A percentile compares a stretch with the other conserved stretches of the same genome.
phyloP scores from a whole-genome alignment of 2,329 filamentous ascomycete species.

The Plectosphaerella sp. region DNA sequence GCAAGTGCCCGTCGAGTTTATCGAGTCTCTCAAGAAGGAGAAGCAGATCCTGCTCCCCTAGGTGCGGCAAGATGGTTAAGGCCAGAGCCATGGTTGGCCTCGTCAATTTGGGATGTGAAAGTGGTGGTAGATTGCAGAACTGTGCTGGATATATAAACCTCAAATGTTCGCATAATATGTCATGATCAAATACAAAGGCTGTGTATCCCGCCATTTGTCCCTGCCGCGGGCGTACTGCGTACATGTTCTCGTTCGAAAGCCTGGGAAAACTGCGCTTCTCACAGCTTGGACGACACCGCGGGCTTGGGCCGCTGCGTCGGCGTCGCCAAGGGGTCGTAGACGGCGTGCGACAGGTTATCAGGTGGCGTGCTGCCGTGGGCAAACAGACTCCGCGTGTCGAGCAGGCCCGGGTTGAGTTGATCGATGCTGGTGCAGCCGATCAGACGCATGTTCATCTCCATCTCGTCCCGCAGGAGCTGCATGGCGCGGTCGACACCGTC shows the following conservation, averaged over 20 bases:
- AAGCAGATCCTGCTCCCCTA: constrained; percentile 50
- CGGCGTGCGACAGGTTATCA: constrained; percentile 42
- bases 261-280: constrained; percentile 7
- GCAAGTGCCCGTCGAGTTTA: constrained; percentile 53
- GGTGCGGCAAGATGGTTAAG: background rate
- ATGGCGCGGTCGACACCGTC: constrained; percentile 88
- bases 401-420: constrained; percentile 73
- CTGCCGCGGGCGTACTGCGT: background rate
- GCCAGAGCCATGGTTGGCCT: too few relatives aligned
- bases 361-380: constrained; percentile 45
- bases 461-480: constrained; percentile 89
- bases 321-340: constrained; percentile 50
- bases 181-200: background rate
- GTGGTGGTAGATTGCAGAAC: too few relatives aligned
- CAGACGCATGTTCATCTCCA: constrained; percentile 98
- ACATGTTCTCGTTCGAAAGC: background rate
- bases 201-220: too few relatives aligned
- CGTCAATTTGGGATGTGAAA: too few relatives aligned
- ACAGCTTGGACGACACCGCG: constrained; percentile 40
- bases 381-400: constrained; percentile 71
- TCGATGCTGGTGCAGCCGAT: constrained; percentile 74
- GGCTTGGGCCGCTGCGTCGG: constrained; percentile 45
- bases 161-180: background rate
- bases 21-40: constrained; percentile 55
- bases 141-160: too few relatives aligned